Evolutionary conservation across 352 stramenopile species (phyloP).

Genomic region (Globisporangium solare): DNA sequence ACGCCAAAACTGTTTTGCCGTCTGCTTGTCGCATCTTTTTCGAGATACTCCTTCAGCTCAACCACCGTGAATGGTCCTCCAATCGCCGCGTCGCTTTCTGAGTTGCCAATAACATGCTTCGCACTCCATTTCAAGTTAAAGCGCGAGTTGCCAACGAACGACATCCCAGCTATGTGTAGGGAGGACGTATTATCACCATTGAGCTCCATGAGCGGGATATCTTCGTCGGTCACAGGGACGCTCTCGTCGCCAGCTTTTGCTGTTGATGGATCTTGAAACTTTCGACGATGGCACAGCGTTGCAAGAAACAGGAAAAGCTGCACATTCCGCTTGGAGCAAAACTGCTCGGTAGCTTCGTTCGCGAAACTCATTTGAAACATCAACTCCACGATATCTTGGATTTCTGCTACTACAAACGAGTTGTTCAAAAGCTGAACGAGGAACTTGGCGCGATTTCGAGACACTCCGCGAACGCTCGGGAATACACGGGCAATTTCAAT

Average conservation of each 20-base stretch:
- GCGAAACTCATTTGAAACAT: conserved; percentile 50
- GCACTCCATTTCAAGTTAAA: conserved; percentile 64
- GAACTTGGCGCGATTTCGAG: conserved; percentile 41
- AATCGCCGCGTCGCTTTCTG: conserved; percentile 16
- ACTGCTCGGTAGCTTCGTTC: conserved; percentile 26
- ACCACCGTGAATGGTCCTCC: conserved; percentile 50
- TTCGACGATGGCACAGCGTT: conserved; percentile 45
- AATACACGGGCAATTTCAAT: conserved; percentile 63
- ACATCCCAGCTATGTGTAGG: conserved; percentile 64
- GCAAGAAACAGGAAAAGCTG: conserved; percentile 63
- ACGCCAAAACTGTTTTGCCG: conserved; percentile 33
- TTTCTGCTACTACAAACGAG: conserved; percentile 44
- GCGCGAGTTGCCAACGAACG: conserved; percentile 50
- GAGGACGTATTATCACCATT: conserved; percentile 39
- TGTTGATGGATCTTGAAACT: not conserved
- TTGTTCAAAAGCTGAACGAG: conserved; percentile 45
- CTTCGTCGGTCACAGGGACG: conserved; percentile 25
- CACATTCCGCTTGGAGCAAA: conserved; percentile 53
- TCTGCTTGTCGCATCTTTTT: conserved; percentile 31
- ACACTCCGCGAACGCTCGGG: conserved; percentile 40
- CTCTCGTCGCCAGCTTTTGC: not conserved
- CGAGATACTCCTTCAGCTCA: conserved; percentile 50
- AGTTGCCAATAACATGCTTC: conserved; percentile 24
- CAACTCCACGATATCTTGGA: conserved; percentile 64
- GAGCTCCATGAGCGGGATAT: conserved; percentile 72